phyloP scores from a whole-genome alignment of 495 filamentous ascomycete species.

The Gamarada debralockiae region DNA sequence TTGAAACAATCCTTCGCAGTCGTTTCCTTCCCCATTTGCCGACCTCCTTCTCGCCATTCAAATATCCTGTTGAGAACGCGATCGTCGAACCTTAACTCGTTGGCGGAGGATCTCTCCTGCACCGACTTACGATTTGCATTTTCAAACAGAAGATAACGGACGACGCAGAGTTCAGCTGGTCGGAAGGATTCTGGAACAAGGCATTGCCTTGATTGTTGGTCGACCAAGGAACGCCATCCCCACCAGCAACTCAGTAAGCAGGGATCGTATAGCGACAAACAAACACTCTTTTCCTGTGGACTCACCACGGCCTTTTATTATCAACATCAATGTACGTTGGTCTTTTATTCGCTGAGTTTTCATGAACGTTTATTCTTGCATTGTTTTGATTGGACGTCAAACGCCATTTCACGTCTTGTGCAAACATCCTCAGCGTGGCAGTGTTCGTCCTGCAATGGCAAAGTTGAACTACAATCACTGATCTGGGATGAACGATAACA shows the following conservation, averaged over 20 bases:
- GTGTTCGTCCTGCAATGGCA: slow-evolving; percentile 1
- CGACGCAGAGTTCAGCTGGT: background rate
- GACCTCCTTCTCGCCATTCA: background rate
- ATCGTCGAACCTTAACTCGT: too few species aligned
- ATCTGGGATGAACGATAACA: slow-evolving; percentile 2
- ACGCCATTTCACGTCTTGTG: background rate
- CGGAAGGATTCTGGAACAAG: slow-evolving; percentile 10
- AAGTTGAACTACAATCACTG: slow-evolving; percentile 6
- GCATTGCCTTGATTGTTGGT: slow-evolving; percentile 18
- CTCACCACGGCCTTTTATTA: background rate
- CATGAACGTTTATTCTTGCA: too few species aligned
- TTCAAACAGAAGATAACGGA: too few species aligned
- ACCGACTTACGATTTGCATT: too few species aligned
- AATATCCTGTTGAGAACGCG: background rate
- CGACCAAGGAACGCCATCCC: slow-evolving; percentile 23
- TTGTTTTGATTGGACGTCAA: background rate
- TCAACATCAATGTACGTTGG: slow-evolving; percentile 17
- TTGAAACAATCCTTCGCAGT: slow-evolving; percentile 2
- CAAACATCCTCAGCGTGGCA: background rate
- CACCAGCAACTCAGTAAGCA: slow-evolving; percentile 9
- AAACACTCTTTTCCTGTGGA: slow-evolving; percentile 13
- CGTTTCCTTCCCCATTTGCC: background rate
- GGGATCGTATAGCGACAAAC: slow-evolving; percentile 18
- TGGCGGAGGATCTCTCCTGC: too few species aligned
- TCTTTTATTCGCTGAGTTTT: background rate